A percentile compares a stretch with the other conserved stretches of the same genome.
phyloP scores from a whole-genome alignment of 768 basidiomycete species.

The Galerina marginata region DNA sequence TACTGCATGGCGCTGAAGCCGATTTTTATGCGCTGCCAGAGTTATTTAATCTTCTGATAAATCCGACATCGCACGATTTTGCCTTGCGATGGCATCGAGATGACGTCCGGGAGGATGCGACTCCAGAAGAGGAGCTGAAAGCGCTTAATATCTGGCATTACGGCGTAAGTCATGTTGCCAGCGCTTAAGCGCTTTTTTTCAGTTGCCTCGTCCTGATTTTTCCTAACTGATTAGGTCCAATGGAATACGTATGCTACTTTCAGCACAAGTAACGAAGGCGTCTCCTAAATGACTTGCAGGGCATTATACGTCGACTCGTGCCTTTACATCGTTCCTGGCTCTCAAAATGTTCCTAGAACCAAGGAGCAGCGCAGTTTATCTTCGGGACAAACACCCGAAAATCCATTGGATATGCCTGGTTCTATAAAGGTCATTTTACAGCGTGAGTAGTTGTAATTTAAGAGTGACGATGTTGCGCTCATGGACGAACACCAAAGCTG shows the following conservation, averaged over 20 bases:
- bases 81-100: slow-evolving; percentile 84
- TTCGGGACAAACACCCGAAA: slow-evolving; percentile 48
- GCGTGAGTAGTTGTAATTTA: slow-evolving; percentile 42
- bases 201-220: too few species aligned
- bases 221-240: slow-evolving; percentile 55
- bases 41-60: slow-evolving; percentile 77
- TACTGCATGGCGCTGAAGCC: not conserved
- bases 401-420: slow-evolving; percentile 77
- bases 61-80: slow-evolving; percentile 67
- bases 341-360: slow-evolving; percentile 64
- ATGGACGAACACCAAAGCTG: slow-evolving; percentile 44
- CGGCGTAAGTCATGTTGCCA: slow-evolving; percentile 50
- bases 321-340: slow-evolving; percentile 72
- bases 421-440: slow-evolving; percentile 58
- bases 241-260: slow-evolving; percentile 72
- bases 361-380: slow-evolving; percentile 63
- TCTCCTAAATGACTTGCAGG: slow-evolving; percentile 35
- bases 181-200: slow-evolving; percentile 4
- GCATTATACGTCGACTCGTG: slow-evolving; percentile 73
- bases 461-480: not conserved
- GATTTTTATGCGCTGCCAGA: slow-evolving; percentile 43
- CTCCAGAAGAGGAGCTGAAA: slow-evolving; percentile 59
- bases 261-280: not conserved
- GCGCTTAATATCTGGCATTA: slow-evolving; percentile 66
- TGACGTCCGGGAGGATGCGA: slow-evolving; percentile 66